Base-by-base conservation (phyloP, 1,284 basidiomycete species). In the Meripilus lineatus region DNA sequence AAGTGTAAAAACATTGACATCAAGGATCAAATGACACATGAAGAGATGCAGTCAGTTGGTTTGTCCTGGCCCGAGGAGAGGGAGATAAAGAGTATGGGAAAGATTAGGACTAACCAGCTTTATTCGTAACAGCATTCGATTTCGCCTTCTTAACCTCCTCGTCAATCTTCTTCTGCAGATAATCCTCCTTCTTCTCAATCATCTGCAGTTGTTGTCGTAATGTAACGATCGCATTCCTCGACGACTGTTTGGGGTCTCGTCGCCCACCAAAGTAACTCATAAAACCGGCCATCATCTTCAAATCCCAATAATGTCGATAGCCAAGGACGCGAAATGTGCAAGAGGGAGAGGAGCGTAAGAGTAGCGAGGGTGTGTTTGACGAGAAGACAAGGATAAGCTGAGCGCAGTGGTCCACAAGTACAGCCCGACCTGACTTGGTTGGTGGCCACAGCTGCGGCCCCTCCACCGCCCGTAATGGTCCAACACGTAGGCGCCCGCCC, bases 161-260 rank as follows among this genome's bases (percentile, higher is more conserved):
- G 33, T 96, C 93, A 56, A 99, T 93, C 84, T 96, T 94, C 78
- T 91, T 93, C 74, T 89, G 85, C 52, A 98, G 72, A 67, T 91
- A 77, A 67, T 98, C 94, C 72, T 99, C 96, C 75, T 97, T 97
- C 90, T 98, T 99, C 78, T 98, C 93, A 55, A 99, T 84, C 83
- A 97, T 89, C 66, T 94, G 81, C 50, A 94, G 76, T 63, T 93
- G 89, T 67, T 92, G 84, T 57, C 93, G 79, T 55, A 95, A 74
- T 25, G 71, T 75, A 48, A 95, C 87, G 63, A 95, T 95, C 38
- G 93, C 88, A 62, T 93, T 88, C 56, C 90, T 77, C 26, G 90
- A 83, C 26, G 79, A 72, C 64, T 84, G 79, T 63, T 88, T 89
- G 25, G 86, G 72, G 63, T 93, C 88, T 61, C 81, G 81, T 55